Evolutionary conservation across 495 filamentous ascomycete genomes (phyloP), one percentile per base, ranked within the genome.

Genomic region (Bacidia rubella): DNA sequence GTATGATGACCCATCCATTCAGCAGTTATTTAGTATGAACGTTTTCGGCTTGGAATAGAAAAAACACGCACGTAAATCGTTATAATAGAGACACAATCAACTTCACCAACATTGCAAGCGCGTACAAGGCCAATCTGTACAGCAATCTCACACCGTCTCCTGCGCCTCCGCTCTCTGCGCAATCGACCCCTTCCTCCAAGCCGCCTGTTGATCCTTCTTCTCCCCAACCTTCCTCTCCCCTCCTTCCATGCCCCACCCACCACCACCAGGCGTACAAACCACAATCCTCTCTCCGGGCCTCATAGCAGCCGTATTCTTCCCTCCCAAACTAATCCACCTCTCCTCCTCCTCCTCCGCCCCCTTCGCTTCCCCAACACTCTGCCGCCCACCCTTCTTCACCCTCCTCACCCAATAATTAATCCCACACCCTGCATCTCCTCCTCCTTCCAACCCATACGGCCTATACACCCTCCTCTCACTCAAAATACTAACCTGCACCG

Each of bases 261-360:
- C 75, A 52, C 75, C 75, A 22, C 75, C 75, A 45, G 75, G 72
- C 27, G 73, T 76, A 61, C 69, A 68, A n/a, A 78, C 74, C 52
- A 97, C 83, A 56, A 98, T 87, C 9, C 89, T 75, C 64, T 98
- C 92, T 21, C 92, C 90, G 0, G 79, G 71, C 58, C 81, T 72
- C 80, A 96, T 93, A 10, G 76, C 73, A 22, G 90, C 89, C 15
- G 87, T 95, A 63, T 96, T 96, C 75, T 98, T 98, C 9, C 81
- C 89, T 0, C 90, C 92, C 43, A 96, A 65, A 62, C 90, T 95
- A 56, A 97, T 85, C 25, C 68, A 70, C 40, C 86, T 70, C 60
- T 83, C 79, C 58, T 83, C 81, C 27, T 64, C 64, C 26, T 50
- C 68, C 71, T 20, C 70, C 19, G 9, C n/a, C 43, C 43, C 44